Evolutionary conservation across 2,329 filamentous ascomycete species (phyloP).

Genomic region (Reticulascus tulasneorum): DNA sequence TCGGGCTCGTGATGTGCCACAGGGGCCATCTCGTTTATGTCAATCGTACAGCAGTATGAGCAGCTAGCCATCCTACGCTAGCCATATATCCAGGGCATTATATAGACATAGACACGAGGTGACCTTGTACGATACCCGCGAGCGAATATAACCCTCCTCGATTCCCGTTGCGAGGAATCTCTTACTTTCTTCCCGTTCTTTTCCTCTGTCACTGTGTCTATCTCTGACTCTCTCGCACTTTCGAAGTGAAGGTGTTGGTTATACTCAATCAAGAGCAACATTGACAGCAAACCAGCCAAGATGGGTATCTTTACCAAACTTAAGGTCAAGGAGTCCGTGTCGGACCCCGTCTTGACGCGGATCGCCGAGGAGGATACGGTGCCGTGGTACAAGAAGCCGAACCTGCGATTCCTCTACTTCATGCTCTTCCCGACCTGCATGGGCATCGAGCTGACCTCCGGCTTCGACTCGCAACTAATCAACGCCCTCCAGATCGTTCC

Average conservation of each 20-base stretch:
- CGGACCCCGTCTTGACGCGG: constrained; percentile 27
- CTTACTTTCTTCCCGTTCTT: background rate
- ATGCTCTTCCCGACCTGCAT: constrained; percentile 57
- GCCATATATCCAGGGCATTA: too few species aligned
- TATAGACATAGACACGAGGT: too few species aligned
- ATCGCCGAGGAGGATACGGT: constrained; percentile 31
- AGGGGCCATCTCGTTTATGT: background rate
- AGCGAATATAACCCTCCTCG: constrained; percentile 3
- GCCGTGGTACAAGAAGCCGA: constrained; percentile 56
- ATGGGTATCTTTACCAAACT: too few species aligned
- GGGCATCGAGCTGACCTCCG: constrained; percentile 52
- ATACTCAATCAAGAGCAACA: too few species aligned
- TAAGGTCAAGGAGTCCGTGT: constrained; percentile 10
- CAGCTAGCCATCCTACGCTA: too few species aligned
- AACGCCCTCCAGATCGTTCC: constrained; percentile 38
- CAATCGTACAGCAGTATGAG: background rate
- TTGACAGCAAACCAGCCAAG: background rate
- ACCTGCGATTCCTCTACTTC: constrained; percentile 52
- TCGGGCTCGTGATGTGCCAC: too few species aligned
- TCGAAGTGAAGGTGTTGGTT: too few species aligned
- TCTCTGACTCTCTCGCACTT: background rate
- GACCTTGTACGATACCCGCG: too few species aligned
- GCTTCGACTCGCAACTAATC: constrained; percentile 43
- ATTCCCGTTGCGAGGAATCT: too few species aligned
- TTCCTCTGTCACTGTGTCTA: background rate